phyloP scores from a whole-genome alignment of 805 yeast species.

The Schizosaccharomyces octosporus region DNA sequence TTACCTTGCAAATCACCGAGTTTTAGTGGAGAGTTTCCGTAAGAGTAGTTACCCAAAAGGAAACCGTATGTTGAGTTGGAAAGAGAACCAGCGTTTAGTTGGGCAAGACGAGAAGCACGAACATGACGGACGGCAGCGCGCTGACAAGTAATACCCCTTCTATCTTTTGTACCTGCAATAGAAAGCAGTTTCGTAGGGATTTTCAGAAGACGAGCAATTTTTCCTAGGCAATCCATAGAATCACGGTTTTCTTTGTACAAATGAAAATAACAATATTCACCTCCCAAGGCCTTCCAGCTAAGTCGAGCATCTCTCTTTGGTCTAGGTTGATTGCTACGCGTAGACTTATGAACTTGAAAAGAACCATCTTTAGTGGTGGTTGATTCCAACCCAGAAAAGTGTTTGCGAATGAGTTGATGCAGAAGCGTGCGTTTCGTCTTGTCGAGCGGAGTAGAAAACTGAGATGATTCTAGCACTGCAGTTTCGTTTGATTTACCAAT shows the following conservation, averaged over 20 bases:
- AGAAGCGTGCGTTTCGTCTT: constrained; percentile 53
- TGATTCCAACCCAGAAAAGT: background rate
- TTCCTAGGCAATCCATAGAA: constrained; percentile 79
- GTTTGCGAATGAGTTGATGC: constrained; percentile 51
- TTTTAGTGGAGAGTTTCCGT: constrained; percentile 32
- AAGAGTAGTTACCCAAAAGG: constrained; percentile 53
- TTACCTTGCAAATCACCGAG: constrained; percentile 78
- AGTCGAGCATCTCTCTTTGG: background rate
- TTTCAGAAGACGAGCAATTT: constrained; percentile 47
- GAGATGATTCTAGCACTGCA: constrained; percentile 16
- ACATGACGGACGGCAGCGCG: constrained; percentile 43
- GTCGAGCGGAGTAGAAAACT: constrained; percentile 25
- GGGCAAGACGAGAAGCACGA: constrained; percentile 47
- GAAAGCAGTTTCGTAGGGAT: constrained; percentile 46
- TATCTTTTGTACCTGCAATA: constrained; percentile 89
- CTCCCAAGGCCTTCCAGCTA: constrained; percentile 1
- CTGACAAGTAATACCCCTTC: constrained; percentile 89
- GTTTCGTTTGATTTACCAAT: constrained; percentile 6
- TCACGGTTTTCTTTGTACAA: constrained; percentile 87
- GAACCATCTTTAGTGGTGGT: background rate
- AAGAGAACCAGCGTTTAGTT: constrained; percentile 24
- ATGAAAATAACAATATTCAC: constrained; percentile 27
- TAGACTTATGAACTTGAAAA: background rate
- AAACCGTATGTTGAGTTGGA: constrained; percentile 47
- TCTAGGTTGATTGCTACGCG: background rate